A percentile compares a stretch with the other conserved stretches of the same genome.
Conservation (phyloP, 2,329 filamentous ascomycete genomes). For the Fusarium marasasianum region DNA sequence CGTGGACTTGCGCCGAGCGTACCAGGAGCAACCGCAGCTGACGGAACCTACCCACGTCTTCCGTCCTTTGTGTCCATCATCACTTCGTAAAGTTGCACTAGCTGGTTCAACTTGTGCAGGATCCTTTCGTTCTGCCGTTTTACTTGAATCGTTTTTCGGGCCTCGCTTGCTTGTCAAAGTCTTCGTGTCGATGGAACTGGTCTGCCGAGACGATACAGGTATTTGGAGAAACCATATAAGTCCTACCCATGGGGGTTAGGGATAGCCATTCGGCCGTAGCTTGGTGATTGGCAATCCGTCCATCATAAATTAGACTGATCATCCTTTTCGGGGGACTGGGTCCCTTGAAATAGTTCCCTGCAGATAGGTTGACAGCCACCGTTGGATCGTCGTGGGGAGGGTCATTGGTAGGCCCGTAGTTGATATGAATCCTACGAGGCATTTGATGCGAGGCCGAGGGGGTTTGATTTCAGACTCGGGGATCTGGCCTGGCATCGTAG, state of each 20-base stretch:
- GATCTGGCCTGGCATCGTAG: too few relatives aligned
- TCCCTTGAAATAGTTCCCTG: rapidly evolving
- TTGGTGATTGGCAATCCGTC: rapidly evolving
- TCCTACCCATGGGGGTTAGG: background rate
- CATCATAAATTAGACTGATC: background rate
- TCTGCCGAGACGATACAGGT: background rate
- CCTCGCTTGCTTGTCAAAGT: too few relatives aligned
- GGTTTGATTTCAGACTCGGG: too few relatives aligned
- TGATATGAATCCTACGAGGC: too few relatives aligned
- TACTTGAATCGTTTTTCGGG: too few relatives aligned
- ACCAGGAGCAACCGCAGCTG: background rate
- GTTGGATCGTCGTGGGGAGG: rapidly evolving
- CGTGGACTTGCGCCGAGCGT: background rate
- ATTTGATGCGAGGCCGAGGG: too few relatives aligned
- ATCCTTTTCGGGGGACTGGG: background rate
- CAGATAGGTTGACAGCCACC: rapidly evolving
- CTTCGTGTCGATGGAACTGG: background rate
- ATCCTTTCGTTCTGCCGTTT: rapidly evolving
- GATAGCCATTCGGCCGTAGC: too few relatives aligned
- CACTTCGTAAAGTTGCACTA: too few relatives aligned
- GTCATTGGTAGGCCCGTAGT: too few relatives aligned
- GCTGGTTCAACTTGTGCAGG: rapidly evolving
- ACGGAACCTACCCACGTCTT: background rate
- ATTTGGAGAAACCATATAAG: background rate
- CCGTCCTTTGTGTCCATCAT: background rate